Evolutionary conservation across 495 filamentous ascomycete species (phyloP).

Genomic region (Patellaria atrata): DNA sequence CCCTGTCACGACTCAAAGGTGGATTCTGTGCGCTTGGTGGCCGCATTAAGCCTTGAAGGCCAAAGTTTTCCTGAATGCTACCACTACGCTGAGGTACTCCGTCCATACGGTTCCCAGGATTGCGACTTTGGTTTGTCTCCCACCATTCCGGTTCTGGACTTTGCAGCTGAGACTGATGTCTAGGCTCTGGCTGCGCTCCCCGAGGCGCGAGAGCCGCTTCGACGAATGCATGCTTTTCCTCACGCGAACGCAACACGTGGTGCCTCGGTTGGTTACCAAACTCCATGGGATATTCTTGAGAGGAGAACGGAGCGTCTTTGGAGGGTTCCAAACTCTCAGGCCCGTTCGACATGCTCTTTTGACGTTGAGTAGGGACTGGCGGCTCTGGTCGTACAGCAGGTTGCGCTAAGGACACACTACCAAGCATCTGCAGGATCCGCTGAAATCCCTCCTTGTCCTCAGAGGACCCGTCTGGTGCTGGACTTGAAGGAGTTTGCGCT

Average conservation of each 20-base stretch:
- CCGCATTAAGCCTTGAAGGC: conserved; percentile 9
- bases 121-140: not conserved
- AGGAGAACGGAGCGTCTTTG: conserved; percentile 4
- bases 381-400: not conserved
- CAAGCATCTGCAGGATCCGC: conserved; percentile 72
- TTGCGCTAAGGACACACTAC: conserved; percentile 28
- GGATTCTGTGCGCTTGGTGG: conserved; percentile 9
- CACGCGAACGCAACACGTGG: conserved; percentile 10
- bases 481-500: conserved; percentile 15
- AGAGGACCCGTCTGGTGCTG: conserved; percentile 28
- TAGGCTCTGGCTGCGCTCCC: conserved; percentile 8
- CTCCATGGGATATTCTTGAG: conserved; percentile 1
- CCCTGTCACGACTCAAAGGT: conserved; percentile 9
- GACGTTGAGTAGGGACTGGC: conserved; percentile 5
- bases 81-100: conserved; percentile 13
- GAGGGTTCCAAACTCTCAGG: conserved; percentile 5
- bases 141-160: conserved; percentile 9
- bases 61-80: conserved; percentile 14
- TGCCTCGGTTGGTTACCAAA: no score
- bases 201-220: conserved; percentile 13
- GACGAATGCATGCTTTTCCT: conserved; percentile 10
- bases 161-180: conserved; percentile 7
- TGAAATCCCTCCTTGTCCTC: conserved; percentile 87
- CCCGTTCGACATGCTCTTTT: conserved; percentile 7
- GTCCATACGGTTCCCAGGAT: no score